phyloP scores from a whole-genome alignment of 2,329 filamentous ascomycete genomes.

The Zalaria sp. region DNA sequence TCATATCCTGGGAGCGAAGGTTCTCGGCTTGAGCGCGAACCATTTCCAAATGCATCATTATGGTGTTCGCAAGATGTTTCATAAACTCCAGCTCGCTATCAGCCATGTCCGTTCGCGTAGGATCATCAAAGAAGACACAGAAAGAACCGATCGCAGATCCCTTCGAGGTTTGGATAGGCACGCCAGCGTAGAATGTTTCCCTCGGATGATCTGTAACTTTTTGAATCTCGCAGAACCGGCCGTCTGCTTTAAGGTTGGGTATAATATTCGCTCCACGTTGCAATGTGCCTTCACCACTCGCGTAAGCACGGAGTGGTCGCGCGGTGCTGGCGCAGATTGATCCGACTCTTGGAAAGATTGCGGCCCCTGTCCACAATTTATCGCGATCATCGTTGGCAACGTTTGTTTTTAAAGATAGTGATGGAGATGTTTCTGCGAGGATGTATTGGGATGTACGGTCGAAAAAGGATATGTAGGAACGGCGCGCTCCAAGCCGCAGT shows the following conservation, averaged over 20 bases:
- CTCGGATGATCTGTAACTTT: constrained; percentile 14
- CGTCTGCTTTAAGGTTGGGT: constrained; percentile 15
- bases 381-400: constrained; percentile 11
- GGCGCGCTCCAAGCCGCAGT: constrained; percentile 31
- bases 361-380: constrained; percentile 16
- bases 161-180: constrained; percentile 16
- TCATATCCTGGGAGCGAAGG: constrained; percentile 9
- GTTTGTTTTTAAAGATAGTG: constrained; percentile 24
- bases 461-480: constrained; percentile 40
- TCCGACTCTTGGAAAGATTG: constrained; percentile 13
- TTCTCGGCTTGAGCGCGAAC: constrained; percentile 18
- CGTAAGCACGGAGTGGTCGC: background rate
- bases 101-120: constrained; percentile 9
- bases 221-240: constrained; percentile 15
- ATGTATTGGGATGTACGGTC: constrained; percentile 36
- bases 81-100: constrained; percentile 11
- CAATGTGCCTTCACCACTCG: constrained; percentile 6
- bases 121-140: constrained; percentile 14
- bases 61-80: constrained; percentile 13
- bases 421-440: constrained; percentile 38
- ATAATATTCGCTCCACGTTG: constrained; percentile 5
- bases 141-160: constrained; percentile 20
- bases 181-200: constrained; percentile 19
- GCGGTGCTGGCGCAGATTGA: constrained; percentile 17
- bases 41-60: constrained; percentile 20